Base-by-base conservation (phyloP, 2,329 filamentous ascomycete genomes). In the Metarhizium album region DNA sequence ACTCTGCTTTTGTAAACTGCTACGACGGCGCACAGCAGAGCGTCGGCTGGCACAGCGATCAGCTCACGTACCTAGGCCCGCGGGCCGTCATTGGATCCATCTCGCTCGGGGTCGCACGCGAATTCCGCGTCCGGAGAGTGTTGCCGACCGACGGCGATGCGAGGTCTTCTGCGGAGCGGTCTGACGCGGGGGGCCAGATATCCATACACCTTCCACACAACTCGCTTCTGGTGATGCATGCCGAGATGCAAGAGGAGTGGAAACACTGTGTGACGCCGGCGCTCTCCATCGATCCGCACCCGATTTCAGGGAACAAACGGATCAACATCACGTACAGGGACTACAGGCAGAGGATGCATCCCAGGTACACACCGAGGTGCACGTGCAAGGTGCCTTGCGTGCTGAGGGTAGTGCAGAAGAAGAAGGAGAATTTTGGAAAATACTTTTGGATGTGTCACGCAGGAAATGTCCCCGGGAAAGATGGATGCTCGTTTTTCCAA, bases 181-280 rank as follows among this genome's bases (percentile, higher is more conserved):
- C 78, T 2, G 84, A 93, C 56, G 75, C 78, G 0, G 81, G 87
- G 60, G 91, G 90, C 3, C 90, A 95, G 63, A 91, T 97, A 52
- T 83, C 89, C 1, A 93, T 97, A 42, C 89, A 96, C 59, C 80
- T 97, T 0, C 91, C 91, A 0, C 93, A 97, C 67, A 97, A 97
- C 65, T 94, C 88, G 0, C 76, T 97, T 0, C 75, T 98, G 0
- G 75, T 97, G 9, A 97, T 98, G 93, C 90, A 97, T 62, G 90
- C 91, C 1, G 89, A 95, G 63, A 97, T 95, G 88, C 91, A 97
- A 63, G 91, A 97, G 63, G 84, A 87, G 62, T 97, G 90, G 90
- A 97, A 96, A 66, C 93, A 98, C 66, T 79, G 80, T 57, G 86
- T 98, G 42, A 75, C 82, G 0, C 86, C 90, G 0, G 83, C 86